A percentile compares a stretch with the other conserved stretches of the same genome.
Evolutionary conservation across 257 asterid genomes (phyloP).

Genomic region (Nicotiana attenuata): DNA sequence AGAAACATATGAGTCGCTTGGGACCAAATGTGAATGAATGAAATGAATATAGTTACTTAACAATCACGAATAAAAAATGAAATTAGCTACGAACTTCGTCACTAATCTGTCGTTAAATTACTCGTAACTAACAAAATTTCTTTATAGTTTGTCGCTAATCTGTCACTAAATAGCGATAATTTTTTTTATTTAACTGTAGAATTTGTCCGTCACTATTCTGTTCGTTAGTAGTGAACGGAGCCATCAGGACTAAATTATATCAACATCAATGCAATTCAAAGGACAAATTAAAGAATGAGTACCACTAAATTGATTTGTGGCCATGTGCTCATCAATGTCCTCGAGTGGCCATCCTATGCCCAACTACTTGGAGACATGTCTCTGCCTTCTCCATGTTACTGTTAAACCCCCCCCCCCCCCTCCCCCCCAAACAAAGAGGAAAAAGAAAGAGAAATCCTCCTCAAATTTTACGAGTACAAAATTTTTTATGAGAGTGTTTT

Average conservation of each 20-base stretch:
- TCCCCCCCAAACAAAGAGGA: neutral
- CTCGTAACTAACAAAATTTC: too few species aligned
- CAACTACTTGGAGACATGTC: conserved; percentile 2
- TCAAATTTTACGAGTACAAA: neutral
- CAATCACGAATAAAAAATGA: too few species aligned
- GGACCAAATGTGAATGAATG: neutral
- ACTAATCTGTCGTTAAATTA: too few species aligned
- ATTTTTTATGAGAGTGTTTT: neutral
- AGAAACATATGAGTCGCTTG: neutral
- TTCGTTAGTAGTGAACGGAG: neutral
- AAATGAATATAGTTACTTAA: neutral
- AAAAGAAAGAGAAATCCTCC: neutral
- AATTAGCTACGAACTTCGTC: too few species aligned
- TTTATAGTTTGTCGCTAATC: too few species aligned
- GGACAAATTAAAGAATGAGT: neutral
- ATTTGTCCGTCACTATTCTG: too few species aligned
- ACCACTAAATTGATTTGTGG: conserved; percentile 10
- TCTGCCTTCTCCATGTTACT: neutral
- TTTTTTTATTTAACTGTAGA: too few species aligned
- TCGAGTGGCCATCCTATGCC: conserved; percentile 15
- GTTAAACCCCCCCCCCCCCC: neutral
- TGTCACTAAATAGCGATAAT: too few species aligned
- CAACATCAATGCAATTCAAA: neutral
- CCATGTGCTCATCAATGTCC: conserved; percentile 24
- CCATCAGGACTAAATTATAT: neutral